These are phyloP conservation scores for Neonectria sp. DNA, from an alignment of 2,329 filamentous ascomycete genomes.

Conservation along the genomic window DNA sequence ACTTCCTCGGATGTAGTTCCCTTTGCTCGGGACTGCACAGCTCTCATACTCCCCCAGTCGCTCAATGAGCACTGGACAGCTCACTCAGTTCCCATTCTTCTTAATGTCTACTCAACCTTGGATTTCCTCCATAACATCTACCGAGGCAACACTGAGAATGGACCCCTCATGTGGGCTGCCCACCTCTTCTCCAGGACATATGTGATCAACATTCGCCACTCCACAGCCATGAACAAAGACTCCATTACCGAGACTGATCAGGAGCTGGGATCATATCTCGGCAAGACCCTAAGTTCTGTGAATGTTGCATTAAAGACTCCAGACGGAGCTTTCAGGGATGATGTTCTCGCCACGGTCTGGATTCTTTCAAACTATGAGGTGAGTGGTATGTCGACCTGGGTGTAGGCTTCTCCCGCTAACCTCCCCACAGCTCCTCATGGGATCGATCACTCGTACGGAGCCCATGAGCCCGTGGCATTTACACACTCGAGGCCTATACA, in stretches of 20 bases:
- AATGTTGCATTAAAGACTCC: slow-evolving; percentile 53
- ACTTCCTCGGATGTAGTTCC: slow-evolving; percentile 28
- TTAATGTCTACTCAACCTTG: slow-evolving; percentile 55
- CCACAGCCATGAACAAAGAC: slow-evolving; percentile 48
- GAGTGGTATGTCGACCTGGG: background rate
- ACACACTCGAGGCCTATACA: slow-evolving; percentile 54
- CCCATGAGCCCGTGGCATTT: slow-evolving; percentile 55
- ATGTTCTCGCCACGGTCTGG: slow-evolving; percentile 59
- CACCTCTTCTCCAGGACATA: slow-evolving; percentile 60
- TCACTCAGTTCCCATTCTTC: slow-evolving; percentile 57
- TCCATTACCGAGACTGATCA: slow-evolving; percentile 47
- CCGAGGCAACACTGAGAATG: slow-evolving; percentile 43
- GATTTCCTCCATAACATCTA: slow-evolving; percentile 53
- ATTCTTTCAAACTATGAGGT: slow-evolving; percentile 59
- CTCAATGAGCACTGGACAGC: slow-evolving; percentile 56
- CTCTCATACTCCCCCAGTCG: slow-evolving; percentile 36
- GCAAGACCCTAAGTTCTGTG: slow-evolving; percentile 56
- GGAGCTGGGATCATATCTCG: slow-evolving; percentile 55
- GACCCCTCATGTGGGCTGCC: slow-evolving; percentile 57
- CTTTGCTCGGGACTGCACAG: slow-evolving; percentile 7
- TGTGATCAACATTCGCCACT: slow-evolving; percentile 54
- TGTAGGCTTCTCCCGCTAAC: slow-evolving; percentile 28
- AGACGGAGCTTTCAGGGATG: slow-evolving; percentile 49
- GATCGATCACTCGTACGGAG: slow-evolving; percentile 50
- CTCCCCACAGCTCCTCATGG: slow-evolving; percentile 52